Evolutionary conservation across 2,329 filamentous ascomycete genomes (phyloP), one percentile per base, ranked within the genome.

Genomic region (Paecilomyces formosus): DNA sequence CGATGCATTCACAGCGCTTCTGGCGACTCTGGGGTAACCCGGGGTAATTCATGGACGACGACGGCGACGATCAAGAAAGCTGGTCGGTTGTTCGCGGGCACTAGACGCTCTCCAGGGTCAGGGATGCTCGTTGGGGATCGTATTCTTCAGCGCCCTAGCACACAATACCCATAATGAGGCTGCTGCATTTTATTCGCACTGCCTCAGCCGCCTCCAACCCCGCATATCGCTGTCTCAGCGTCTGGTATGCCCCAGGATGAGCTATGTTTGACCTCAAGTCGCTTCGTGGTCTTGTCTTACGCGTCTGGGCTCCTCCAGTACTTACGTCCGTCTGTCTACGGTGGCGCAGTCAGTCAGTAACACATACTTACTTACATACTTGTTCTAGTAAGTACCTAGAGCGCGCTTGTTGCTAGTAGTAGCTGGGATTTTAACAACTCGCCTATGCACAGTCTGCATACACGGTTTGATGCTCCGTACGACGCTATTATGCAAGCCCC

Each of bases 401-500:
- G 24, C 24, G 6, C 24, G 24, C 24, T 26, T 26, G 24, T 26
- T 26, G 6, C 6, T 26, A 26, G 24, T 6, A 26, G 24, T 26
- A 26, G 24, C 24, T 26, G 24, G n/a, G n/a, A 26, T 26, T 26
- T 26, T 26, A 26, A 26, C 24, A 26, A 26, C 24, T 26, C 24
- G 3, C 24, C 6, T 26, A 26, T 39, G n/a, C 12, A 39, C 11
- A 5, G 33, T 39, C 33, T 39, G 33, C 33, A 39, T 39, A 39
- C n/a, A 39, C 33, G 33, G 33, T 15, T 45, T 45, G 15, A 45
- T 45, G 7, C 35, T 45, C n/a, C 35, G n/a, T 45, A 45, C 5
- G 35, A 18, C 15, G 35, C 35, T 4, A 18, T 15, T 33, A 15
- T 31, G n/a, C 33, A 54, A 54, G 53, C n/a, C 57, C 69, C 55